Conservation (phyloP, 441 rosid genomes). For the Hura crepitans region DNA sequence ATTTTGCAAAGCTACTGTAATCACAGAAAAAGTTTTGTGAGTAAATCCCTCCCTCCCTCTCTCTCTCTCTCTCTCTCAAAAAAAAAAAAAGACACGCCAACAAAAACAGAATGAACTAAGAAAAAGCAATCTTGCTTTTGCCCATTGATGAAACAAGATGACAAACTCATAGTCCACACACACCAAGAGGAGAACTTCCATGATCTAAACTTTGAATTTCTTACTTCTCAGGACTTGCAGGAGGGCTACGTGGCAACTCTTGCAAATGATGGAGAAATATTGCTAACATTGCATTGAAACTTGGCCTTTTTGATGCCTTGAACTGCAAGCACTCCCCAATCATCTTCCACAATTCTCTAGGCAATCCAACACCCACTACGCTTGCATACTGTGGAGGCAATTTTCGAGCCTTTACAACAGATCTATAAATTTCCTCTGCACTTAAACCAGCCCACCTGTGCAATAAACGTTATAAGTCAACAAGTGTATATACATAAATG, state of each 20-base stretch:
- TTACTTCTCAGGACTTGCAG: slow-evolving; percentile 92
- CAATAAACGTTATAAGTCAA: slow-evolving; percentile 24
- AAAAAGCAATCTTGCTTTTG: slow-evolving; percentile 9
- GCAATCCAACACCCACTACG: slow-evolving; percentile 97
- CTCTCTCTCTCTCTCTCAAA: too few species aligned
- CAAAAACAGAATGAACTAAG: background rate
- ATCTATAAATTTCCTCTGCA: slow-evolving; percentile 87
- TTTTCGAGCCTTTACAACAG: slow-evolving; percentile 80
- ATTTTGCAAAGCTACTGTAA: slow-evolving; percentile 54
- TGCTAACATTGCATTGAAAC: slow-evolving; percentile 85
- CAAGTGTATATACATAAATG: too few species aligned
- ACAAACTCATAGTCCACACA: background rate
- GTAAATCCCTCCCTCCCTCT: slow-evolving; percentile 1
- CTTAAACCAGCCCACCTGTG: slow-evolving; percentile 95
- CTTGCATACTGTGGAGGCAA: slow-evolving; percentile 97
- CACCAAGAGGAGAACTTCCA: slow-evolving; percentile 5
- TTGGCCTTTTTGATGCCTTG: slow-evolving; percentile 85
- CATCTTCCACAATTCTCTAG: slow-evolving; percentile 96
- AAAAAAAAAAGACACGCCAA: too few species aligned
- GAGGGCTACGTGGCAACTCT: slow-evolving; percentile 88
- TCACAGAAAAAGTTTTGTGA: slow-evolving; percentile 23
- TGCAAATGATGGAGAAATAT: slow-evolving; percentile 91
- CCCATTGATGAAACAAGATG: background rate
- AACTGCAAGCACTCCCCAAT: slow-evolving; percentile 96
- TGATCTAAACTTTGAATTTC: slow-evolving; percentile 26